These are phyloP conservation scores for Epichloe uncinata DNA, from an alignment of 2,329 filamentous ascomycete species.

Conservation along the genomic window DNA sequence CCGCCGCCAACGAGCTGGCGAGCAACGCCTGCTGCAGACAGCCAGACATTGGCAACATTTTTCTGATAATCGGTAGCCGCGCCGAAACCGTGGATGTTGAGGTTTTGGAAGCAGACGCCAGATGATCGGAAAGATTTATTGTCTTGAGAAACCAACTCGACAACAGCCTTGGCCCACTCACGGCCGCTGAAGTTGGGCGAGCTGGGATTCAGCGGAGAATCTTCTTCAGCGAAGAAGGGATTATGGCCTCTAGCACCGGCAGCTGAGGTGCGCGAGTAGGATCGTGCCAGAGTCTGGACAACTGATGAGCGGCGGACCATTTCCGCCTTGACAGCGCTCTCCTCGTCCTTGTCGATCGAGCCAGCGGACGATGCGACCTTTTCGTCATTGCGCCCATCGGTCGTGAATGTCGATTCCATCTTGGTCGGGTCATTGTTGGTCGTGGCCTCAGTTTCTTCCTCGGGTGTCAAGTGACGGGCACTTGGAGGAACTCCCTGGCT, in stretches of 20 bases:
- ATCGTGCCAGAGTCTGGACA: constrained; percentile 42
- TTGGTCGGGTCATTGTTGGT: constrained; percentile 15
- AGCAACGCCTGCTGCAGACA: constrained; percentile 31
- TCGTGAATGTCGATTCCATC: constrained; percentile 24
- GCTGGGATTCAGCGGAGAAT: constrained; percentile 40
- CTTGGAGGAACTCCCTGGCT: constrained; percentile 24
- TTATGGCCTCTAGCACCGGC: constrained; percentile 21
- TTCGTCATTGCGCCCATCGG: constrained; percentile 21
- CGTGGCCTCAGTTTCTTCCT: constrained; percentile 13
- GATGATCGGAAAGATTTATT: constrained; percentile 45
- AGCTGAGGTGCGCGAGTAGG: constrained; percentile 37
- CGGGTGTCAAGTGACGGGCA: constrained; percentile 13
- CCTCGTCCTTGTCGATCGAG: constrained; percentile 17
- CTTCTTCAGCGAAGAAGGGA: constrained; percentile 34
- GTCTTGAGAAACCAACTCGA: constrained; percentile 36
- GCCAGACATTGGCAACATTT: constrained; percentile 48
- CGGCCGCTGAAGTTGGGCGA: constrained; percentile 40
- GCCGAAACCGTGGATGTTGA: constrained; percentile 57
- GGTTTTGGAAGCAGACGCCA: constrained; percentile 52
- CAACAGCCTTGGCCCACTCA: constrained; percentile 47
- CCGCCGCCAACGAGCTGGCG: constrained; percentile 38
- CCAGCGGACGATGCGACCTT: constrained; percentile 16
- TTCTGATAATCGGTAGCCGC: constrained; percentile 58
- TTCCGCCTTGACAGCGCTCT: constrained; percentile 21
- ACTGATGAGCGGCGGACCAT: constrained; percentile 36